Conservation (phyloP, 768 basidiomycete species). For the Favolaschia claudopus region DNA sequence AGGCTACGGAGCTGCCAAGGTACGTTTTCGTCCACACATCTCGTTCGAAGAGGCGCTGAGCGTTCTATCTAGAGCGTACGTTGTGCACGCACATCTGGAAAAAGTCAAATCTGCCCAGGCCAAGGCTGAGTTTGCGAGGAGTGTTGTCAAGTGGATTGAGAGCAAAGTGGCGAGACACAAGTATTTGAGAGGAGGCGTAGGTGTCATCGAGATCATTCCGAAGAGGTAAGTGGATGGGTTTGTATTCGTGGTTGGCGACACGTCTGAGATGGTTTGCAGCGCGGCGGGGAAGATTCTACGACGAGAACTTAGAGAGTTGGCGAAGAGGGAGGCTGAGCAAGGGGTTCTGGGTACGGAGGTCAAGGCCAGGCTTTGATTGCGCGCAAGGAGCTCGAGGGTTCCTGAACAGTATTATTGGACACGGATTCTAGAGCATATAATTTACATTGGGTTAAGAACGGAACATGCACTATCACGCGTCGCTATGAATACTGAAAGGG, state of each 20-base stretch:
- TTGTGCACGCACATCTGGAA: constrained; percentile 59
- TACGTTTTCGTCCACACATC: constrained; percentile 35
- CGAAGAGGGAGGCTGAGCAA: constrained; percentile 61
- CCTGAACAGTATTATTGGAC: no score
- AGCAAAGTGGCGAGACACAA: constrained; percentile 80
- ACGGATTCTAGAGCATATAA: no score
- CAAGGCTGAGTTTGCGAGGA: constrained; percentile 51
- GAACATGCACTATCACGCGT: no score
- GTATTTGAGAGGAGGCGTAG: constrained; percentile 77
- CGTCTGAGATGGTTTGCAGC: constrained; percentile 43
- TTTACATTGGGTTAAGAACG: no score
- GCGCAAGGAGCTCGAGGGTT: no score
- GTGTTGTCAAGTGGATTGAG: constrained; percentile 73
- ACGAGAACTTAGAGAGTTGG: constrained; percentile 74
- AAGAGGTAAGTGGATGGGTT: constrained; percentile 58
- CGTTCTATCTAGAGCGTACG: constrained; percentile 58
- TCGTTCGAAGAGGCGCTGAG: background rate
- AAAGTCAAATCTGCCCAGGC: constrained; percentile 42
- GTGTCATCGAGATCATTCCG: constrained; percentile 68
- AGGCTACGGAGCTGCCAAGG: constrained; percentile 87
- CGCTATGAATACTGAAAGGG: no score
- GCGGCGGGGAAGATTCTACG: constrained; percentile 90
- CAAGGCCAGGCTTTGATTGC: constrained; percentile 45
- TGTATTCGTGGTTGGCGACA: background rate
- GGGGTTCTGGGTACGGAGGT: constrained; percentile 36